These are phyloP conservation scores for Parathielavia appendiculata DNA, from an alignment of 495 filamentous ascomycete genomes.

Conservation along the genomic window DNA sequence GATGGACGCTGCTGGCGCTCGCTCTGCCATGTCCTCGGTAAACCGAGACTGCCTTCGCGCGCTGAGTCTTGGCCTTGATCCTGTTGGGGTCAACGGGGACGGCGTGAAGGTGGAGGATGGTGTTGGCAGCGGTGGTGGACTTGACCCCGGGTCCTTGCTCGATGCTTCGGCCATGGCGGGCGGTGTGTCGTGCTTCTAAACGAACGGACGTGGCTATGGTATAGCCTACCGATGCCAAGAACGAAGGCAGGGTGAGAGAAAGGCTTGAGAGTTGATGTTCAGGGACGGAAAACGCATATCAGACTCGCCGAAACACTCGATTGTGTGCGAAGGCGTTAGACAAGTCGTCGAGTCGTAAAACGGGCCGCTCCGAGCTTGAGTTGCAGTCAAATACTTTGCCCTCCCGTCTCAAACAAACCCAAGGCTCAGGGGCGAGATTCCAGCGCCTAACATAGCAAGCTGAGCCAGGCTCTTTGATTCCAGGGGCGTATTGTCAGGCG, in stretches of 20 bases:
- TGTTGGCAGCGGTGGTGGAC: background rate
- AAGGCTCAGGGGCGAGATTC: background rate
- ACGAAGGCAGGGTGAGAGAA: background rate
- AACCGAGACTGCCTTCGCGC: conserved; percentile 29
- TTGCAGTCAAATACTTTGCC: background rate
- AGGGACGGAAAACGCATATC: background rate
- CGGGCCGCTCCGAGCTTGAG: too few species aligned
- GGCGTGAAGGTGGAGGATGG: background rate
- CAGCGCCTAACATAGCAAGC: background rate
- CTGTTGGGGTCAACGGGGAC: conserved; percentile 3
- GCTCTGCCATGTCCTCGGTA: conserved; percentile 30
- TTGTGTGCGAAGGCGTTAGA: too few species aligned
- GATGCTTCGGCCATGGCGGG: conserved; percentile 7
- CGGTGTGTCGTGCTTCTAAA: background rate
- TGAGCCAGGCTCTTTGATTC: background rate
- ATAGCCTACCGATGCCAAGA: background rate
- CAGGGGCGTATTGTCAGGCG: background rate
- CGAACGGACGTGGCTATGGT: background rate
- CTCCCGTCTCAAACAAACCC: background rate
- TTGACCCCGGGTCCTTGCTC: background rate
- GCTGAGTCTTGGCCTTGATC: conserved; percentile 12
- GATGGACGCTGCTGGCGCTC: conserved; percentile 24
- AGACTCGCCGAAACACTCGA: background rate
- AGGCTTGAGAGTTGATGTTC: background rate
- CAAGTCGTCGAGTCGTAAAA: too few species aligned